Evolutionary conservation across 805 yeast genomes (phyloP).

Genomic region (Suhomyces vadensis): DNA sequence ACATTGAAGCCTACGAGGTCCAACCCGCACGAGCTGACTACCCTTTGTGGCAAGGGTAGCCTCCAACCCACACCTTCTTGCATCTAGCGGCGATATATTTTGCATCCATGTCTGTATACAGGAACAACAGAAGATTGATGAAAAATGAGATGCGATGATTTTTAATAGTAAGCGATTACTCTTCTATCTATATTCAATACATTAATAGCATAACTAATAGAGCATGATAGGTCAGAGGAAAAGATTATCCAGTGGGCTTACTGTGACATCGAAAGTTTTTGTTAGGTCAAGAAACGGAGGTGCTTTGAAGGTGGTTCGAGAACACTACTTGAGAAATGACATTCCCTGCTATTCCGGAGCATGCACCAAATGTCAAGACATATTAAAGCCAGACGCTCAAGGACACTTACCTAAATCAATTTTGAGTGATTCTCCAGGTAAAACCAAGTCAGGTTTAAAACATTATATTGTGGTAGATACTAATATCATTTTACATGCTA

Average conservation of each 20-base stretch:
- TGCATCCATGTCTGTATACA: constrained; percentile 2
- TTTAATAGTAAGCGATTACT: not conserved
- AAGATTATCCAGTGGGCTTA: constrained; percentile 42
- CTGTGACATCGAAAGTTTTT: constrained; percentile 85
- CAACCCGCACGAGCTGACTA: too few relatives aligned
- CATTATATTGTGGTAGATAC: constrained; percentile 89
- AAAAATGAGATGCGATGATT: constrained; percentile 11
- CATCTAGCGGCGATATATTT: not conserved
- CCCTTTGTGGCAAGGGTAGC: too few relatives aligned
- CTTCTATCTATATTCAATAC: not conserved
- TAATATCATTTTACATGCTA: constrained; percentile 82
- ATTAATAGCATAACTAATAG: not conserved
- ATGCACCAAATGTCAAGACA: constrained; percentile 62
- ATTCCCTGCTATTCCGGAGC: constrained; percentile 83
- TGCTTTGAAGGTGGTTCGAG: constrained; percentile 89
- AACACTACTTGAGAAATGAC: constrained; percentile 89
- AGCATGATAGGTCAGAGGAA: constrained; percentile 32
- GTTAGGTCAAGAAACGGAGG: constrained; percentile 88
- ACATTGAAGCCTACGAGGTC: not conserved
- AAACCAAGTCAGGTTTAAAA: constrained; percentile 49
- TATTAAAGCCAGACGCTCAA: constrained; percentile 60
- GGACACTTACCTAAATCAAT: constrained; percentile 68
- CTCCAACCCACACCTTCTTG: too few relatives aligned
- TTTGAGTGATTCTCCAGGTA: constrained; percentile 62
- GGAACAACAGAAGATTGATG: not conserved